A percentile compares a stretch with the other conserved stretches of the same genome.
These are phyloP conservation scores for Sclerotinia sclerotiorum DNA, from an alignment of 2,329 filamentous ascomycete genomes.

Conservation along the genomic window DNA sequence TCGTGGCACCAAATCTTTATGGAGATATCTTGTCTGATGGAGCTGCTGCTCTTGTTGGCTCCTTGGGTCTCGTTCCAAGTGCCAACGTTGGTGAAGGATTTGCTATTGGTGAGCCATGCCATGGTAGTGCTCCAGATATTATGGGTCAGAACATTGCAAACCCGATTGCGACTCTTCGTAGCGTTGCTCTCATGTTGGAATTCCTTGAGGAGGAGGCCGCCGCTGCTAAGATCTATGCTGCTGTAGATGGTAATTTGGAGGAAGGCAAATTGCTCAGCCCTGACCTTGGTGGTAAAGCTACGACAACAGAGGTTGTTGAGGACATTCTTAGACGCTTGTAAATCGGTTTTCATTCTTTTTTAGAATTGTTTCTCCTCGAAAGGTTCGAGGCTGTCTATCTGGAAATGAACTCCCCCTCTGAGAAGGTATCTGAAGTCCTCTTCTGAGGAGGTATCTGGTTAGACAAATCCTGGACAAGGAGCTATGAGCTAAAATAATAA, in stretches of 20 bases:
- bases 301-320: conserved; percentile 80
- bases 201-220: conserved; percentile 86
- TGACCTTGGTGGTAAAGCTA: conserved; percentile 84
- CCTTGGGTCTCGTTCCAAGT: conserved; percentile 85
- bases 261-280: conserved; percentile 81
- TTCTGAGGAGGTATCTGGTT: conserved; percentile 17
- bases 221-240: conserved; percentile 84
- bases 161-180: conserved; percentile 90
- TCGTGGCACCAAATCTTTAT: conserved; percentile 96
- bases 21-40: conserved; percentile 96
- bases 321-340: conserved; percentile 85
- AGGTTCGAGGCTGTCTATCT: conserved; percentile 14
- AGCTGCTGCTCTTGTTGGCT: conserved; percentile 89
- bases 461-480: conserved; percentile 16
- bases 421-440: conserved; percentile 21
- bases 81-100: conserved; percentile 95
- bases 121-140: conserved; percentile 94
- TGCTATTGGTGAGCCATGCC: conserved; percentile 96
- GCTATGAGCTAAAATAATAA: conserved; percentile 22
- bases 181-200: conserved; percentile 92
- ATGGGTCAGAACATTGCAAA: conserved; percentile 91
- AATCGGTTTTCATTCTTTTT: conserved; percentile 20
- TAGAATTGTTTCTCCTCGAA: conserved; percentile 22
- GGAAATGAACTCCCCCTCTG: conserved; percentile 14
- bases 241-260: conserved; percentile 85